Conservation (phyloP, 2,329 filamentous ascomycete genomes). For the Dactylellina drechsleri region DNA sequence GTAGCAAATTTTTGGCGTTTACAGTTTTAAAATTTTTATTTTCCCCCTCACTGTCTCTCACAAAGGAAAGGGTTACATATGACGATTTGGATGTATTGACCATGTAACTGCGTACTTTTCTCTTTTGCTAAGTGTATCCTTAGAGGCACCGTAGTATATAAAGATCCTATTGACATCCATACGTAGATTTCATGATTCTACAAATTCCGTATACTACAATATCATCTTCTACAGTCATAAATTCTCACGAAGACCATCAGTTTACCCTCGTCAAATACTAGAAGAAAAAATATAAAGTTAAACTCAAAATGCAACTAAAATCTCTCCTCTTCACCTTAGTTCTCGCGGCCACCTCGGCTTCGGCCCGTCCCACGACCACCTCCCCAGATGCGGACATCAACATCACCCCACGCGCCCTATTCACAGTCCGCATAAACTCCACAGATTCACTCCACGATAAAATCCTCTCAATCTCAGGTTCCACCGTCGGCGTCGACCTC, state of each 20-base stretch:
- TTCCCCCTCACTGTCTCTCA: neutral
- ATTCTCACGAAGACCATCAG: too few relatives aligned
- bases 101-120: too few relatives aligned
- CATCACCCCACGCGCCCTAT: conserved; percentile 23
- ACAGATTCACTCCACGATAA: conserved; percentile 44
- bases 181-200: too few relatives aligned
- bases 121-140: too few relatives aligned
- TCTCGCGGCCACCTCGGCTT: conserved; percentile 22
- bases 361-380: conserved; percentile 29
- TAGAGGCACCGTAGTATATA: too few relatives aligned
- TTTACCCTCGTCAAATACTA: too few relatives aligned
- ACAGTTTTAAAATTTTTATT: conserved; percentile 1
- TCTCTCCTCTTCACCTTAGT: conserved; percentile 30
- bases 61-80: too few relatives aligned
- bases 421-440: conserved; percentile 52
- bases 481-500: conserved; percentile 42
- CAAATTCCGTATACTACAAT: too few relatives aligned
- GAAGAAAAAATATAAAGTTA: too few relatives aligned
- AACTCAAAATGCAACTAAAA: conserved; percentile 29
- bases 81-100: too few relatives aligned
- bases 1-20: neutral
- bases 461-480: conserved; percentile 30
- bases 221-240: too few relatives aligned
- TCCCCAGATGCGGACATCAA: neutral
- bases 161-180: too few relatives aligned